phyloP scores from a whole-genome alignment of 345 rosid species.

The Odontarrhena argentea region DNA sequence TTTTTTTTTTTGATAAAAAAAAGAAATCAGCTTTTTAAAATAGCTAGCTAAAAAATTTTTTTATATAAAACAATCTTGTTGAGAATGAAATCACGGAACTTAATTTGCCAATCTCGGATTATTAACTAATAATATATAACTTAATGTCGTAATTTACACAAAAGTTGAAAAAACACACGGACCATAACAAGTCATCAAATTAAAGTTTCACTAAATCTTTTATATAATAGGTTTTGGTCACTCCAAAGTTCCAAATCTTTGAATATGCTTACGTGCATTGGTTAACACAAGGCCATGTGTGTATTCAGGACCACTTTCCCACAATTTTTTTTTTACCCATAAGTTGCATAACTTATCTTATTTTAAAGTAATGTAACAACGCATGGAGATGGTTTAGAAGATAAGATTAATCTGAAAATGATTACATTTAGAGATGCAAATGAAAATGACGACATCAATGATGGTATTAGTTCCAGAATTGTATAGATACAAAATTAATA shows the following conservation, averaged over 20 bases:
- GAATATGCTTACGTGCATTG: conserved; percentile 31
- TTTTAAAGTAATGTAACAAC: conserved; percentile 21
- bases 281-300: conserved; percentile 36
- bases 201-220: conserved; percentile 20
- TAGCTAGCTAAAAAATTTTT: too few species aligned
- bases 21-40: too few species aligned
- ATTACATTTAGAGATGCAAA: conserved; percentile 32
- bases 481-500: conserved; percentile 8
- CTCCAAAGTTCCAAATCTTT: conserved; percentile 27
- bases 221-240: conserved; percentile 16
- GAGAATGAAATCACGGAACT: neutral
- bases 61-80: too few species aligned
- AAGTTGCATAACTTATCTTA: conserved; percentile 17
- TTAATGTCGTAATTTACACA: conserved; percentile 14
- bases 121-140: conserved; percentile 11
- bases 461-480: conserved; percentile 29
- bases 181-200: conserved; percentile 26
- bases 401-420: conserved; percentile 37
- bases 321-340: conserved; percentile 20
- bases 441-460: conserved; percentile 37
- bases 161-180: conserved; percentile 18
- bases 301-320: conserved; percentile 40
- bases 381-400: conserved; percentile 28
- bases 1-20: too few species aligned
- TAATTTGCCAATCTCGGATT: conserved; percentile 15